Base-by-base conservation (phyloP, 2,329 filamentous ascomycete species). In the Paecilomyces formosus region DNA sequence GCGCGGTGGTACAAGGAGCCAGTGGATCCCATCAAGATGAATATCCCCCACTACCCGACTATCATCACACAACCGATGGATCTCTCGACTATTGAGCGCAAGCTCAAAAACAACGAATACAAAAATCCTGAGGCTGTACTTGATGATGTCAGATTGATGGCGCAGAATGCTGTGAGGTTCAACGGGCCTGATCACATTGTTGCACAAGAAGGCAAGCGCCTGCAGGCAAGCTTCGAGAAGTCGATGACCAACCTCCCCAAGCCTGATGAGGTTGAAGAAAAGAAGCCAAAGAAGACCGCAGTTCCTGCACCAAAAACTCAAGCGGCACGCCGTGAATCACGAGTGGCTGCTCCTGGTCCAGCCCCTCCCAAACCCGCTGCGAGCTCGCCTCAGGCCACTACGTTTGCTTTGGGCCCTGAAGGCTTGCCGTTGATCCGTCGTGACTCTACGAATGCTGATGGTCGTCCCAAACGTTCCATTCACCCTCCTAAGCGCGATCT, bases 401-500 rank as follows among this genome's bases (percentile, higher is more conserved):
- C 88, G 0, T 95, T 92, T 74, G 90, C 91, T 2, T 79, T 95
- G 11, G 85, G 88, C 24, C 85, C 90, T 1, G 86, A 90, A 65
- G 90, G 90, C 1, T 82, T 90, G 45, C 91, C 91, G 8, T 81
- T 91, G 45, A 94, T 94, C 63, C 88, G 94, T 57, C 88, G 93
- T 21, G 91, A 95, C 67, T 96, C 90, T 1, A 88, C 86, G 5
- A 88, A 87, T 59, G 82, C 83, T 3, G 90, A 92, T 64, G 88
- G 87, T 58, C 85, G 94, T 55, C 92, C 93, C 11, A 97, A 97
- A 80, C 88, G 94, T 57, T 91, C 93, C 13, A 96, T 97, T 57
- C 91, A 96, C 67, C 89, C 92, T 8, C 92, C 94, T 0, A 92
- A 93, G 69, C 92, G 93, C 64, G 94, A 97, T 70, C 82, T 97